Base-by-base conservation (phyloP, 2,329 filamentous ascomycete species). In the Trichoderma asperellum region DNA sequence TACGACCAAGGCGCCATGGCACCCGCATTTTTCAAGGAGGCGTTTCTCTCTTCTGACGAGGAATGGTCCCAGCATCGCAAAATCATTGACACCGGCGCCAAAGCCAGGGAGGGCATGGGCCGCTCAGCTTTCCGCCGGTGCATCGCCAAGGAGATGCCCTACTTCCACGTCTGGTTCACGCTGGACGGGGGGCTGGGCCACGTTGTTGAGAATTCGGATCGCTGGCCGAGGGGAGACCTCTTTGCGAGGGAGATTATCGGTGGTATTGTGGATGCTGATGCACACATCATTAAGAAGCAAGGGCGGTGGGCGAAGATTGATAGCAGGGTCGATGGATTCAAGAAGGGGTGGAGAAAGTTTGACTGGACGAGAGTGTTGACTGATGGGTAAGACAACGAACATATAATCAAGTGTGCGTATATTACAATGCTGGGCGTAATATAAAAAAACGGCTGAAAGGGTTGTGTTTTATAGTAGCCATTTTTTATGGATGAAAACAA, bases 51-150 rank as follows among this genome's bases (percentile, higher is more conserved):
- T 0, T 85, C 92, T 0, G 96, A 97, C 75, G 92, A 95, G 73
- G 94, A 98, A 80, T 99, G 96, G 96, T 89, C 92, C 40, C 96
- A 98, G 81, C 96, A 99, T 80, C 91, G 91, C 76, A 97, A 97
- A 78, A 84, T 99, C 71, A 97, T 99, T 71, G 94, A 98, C 79
- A 99, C 96, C 0, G 87, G 85, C 3, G 88, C 89, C 71, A 83
- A 83, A 40, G 86, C 88, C 0, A 80, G 84, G n/a, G 84, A 88
- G 2, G 85, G 88, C 4, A 79, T 93, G 71, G 96, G 95, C 0
- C 92, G 92, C 76, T 80, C 87, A 65, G 94, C 96, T 1, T 99
- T 99, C 79, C 87, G 95, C 0, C 86, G 89, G 68, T 91, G 87
- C 24, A 84, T 99, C 71, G 93, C 92, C 14, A 97, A 96, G 81